Evolutionary conservation across 192 early-diverging fungal genomes (phyloP).

Genomic region (Entomortierella parvispora): DNA sequence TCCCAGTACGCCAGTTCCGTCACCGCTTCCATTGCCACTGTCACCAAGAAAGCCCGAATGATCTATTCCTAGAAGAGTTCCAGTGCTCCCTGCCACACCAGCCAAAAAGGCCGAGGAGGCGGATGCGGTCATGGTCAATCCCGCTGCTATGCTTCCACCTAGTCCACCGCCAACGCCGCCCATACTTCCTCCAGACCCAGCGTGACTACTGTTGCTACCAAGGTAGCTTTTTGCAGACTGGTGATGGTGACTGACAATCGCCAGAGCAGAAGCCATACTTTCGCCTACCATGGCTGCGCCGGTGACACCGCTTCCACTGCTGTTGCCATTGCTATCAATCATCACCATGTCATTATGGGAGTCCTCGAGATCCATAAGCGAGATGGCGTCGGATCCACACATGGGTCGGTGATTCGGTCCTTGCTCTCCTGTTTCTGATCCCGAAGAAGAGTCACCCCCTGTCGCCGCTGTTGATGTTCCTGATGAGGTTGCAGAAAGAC

Average conservation of each 20-base stretch:
- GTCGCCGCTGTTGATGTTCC: conserved; percentile 6
- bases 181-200: neutral
- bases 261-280: conserved; percentile 35
- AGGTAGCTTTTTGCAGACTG: conserved; percentile 7
- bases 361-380: conserved; percentile 33
- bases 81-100: neutral
- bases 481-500: neutral
- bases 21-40: no score
- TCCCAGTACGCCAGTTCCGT: neutral
- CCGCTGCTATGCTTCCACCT: neutral
- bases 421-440: neutral
- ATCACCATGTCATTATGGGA: conserved; percentile 36
- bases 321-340: conserved; percentile 48
- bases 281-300: conserved; percentile 38
- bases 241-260: conserved; percentile 21
- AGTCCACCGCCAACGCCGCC: neutral
- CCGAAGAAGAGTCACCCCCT: neutral
- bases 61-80: neutral
- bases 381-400: conserved; percentile 43
- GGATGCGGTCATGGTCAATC: neutral
- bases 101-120: neutral
- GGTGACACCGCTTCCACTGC: conserved; percentile 10
- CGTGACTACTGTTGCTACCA: neutral
- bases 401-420: conserved; percentile 1
- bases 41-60: no score